Conservation (phyloP, 148 eudicot genomes). For the Silene uniflora region DNA sequence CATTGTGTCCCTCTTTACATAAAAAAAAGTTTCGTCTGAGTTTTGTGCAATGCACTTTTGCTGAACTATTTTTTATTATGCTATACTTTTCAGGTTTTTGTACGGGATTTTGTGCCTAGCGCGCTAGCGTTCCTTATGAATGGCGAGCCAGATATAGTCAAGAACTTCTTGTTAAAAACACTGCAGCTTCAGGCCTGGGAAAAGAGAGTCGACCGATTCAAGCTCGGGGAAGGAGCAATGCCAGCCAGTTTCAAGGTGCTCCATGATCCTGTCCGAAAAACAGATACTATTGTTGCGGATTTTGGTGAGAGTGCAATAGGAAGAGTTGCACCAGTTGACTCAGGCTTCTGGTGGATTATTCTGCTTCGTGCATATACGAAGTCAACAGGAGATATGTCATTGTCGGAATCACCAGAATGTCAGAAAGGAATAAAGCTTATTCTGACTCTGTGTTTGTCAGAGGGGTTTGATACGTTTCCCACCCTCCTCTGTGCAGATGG, state of each 20-base stretch:
- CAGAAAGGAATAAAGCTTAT: constrained; percentile 96
- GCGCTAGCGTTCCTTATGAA: constrained; percentile 96
- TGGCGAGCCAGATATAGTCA: constrained; percentile 97
- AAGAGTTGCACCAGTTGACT: constrained; percentile 97
- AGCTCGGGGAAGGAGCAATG: constrained; percentile 98
- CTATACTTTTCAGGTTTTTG: constrained; percentile 67
- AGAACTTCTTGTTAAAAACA: constrained; percentile 88
- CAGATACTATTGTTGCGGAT: constrained; percentile 86
- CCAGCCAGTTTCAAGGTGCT: constrained; percentile 99
- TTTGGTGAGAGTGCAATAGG: constrained; percentile 99
- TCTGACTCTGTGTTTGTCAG: constrained; percentile 73
- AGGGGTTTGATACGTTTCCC: constrained; percentile 96
- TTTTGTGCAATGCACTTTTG: neutral
- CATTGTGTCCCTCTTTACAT: too few species aligned
- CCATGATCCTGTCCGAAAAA: constrained; percentile 85
- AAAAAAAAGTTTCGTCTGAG: neutral
- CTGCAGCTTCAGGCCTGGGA: constrained; percentile 98
- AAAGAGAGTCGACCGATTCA: constrained; percentile 89
- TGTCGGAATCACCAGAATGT: constrained; percentile 93
- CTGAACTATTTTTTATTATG: constrained; percentile 7
- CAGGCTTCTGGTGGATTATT: constrained; percentile 99
- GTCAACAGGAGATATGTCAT: constrained; percentile 77
- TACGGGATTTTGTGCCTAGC: constrained; percentile 97
- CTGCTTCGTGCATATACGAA: constrained; percentile 95
- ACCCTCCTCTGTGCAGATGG: constrained; percentile 96